Conservation (phyloP, 2,329 filamentous ascomycete species). For the Fusarium sp. region DNA sequence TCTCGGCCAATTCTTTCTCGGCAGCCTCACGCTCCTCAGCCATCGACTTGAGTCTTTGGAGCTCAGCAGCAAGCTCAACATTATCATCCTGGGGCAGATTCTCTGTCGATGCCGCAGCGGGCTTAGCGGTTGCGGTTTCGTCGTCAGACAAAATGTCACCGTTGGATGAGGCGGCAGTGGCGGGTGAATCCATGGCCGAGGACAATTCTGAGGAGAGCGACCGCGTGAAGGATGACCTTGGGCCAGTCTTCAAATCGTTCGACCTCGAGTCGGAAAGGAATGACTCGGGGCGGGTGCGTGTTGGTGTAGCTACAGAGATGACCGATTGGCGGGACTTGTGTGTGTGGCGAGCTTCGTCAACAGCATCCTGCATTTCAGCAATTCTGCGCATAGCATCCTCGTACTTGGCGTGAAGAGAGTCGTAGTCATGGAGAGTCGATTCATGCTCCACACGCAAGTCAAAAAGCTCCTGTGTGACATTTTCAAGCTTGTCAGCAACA, state of each 20-base stretch:
- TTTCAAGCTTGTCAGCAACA: constrained; percentile 92
- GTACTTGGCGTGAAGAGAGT: constrained; percentile 87
- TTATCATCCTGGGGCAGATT: constrained; percentile 56
- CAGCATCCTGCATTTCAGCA: constrained; percentile 85
- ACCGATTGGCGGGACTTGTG: constrained; percentile 68
- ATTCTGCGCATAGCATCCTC: constrained; percentile 87
- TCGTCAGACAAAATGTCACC: constrained; percentile 61
- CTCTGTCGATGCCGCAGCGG: constrained; percentile 53
- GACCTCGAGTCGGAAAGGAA: constrained; percentile 85
- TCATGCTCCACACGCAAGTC: constrained; percentile 94
- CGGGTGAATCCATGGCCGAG: constrained; percentile 82
- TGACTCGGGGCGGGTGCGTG: constrained; percentile 75
- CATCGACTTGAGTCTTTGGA: constrained; percentile 77
- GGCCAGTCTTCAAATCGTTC: constrained; percentile 75
- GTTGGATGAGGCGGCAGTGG: constrained; percentile 73
- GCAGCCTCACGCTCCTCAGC: constrained; percentile 82
- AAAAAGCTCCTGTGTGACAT: constrained; percentile 89
- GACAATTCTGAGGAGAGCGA: constrained; percentile 96
- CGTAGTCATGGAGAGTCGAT: constrained; percentile 82
- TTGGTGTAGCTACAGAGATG: constrained; percentile 65
- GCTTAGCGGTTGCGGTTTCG: constrained; percentile 62
- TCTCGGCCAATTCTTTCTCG: constrained; percentile 78
- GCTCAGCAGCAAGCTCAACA: constrained; percentile 70
- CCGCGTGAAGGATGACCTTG: constrained; percentile 79
- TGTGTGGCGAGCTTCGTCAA: constrained; percentile 82